Evolutionary conservation across 1,139 yeast species (phyloP), one percentile per base, ranked within the genome.

Genomic region (Sugiyamaella paludigena): DNA sequence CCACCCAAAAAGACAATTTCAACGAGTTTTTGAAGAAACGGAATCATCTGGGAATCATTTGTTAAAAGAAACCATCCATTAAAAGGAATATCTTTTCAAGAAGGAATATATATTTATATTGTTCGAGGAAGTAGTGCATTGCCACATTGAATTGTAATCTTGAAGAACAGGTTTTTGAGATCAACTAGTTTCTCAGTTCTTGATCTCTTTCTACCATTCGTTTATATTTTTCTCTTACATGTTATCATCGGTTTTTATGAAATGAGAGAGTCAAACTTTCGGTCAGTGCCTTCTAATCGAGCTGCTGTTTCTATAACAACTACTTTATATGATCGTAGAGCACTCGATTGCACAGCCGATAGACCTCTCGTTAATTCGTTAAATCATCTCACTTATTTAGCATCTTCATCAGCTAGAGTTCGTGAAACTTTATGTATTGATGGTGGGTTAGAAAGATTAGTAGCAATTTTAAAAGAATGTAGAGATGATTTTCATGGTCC

Each of bases 271-370:
- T 82, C 95, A 45, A 89, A 89, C 70, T 87, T 84, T 69, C 81
- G 87, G 64, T 83, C 91, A 28, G 79, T 88, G 49, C 71, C 83
- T 45, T 77, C 81, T 54, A 92, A 92, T 71, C 78, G 85, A 65
- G 97, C 98, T 5, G 89, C 96, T 15, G 87, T 91, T 37, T 83
- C 92, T 32, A 89, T 92, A 53, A 85, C 96, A 9, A 80, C 95
- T 28, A 82, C 91, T 33, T 79, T 91, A 36, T 92, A 92, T 64
- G 98, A 92, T 68, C 72, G 98, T 55, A 72, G 98, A 47, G 98
- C 98, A 0, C 75, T 92, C 51, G 98, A 92, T 66, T 87, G 91
- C 53, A 85, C 96, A 1, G 80, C 89, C 27, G 94, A 87, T 64
- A 81, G 86, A 58, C 98, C 98, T 0, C 75, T 92, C 54, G 95